Base-by-base conservation (phyloP, 2,329 filamentous ascomycete genomes). In the Cladophialophora chaetospira region DNA sequence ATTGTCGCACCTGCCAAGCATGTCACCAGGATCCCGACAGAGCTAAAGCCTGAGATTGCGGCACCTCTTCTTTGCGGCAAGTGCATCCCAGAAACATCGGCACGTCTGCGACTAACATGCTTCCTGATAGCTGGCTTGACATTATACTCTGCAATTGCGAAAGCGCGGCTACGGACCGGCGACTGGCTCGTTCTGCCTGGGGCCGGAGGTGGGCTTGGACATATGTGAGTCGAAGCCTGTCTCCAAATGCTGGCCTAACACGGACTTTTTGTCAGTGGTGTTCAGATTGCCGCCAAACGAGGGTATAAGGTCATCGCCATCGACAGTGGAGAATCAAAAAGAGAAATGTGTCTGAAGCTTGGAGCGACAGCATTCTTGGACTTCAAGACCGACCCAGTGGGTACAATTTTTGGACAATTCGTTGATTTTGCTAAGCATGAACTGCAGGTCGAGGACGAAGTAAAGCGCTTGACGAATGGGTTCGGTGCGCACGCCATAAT, bases 401-500 rank as follows among this genome's bases (percentile, higher is more conserved):
- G 53, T 43, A 33, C 17, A n/a, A 11, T 17, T 29, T 21, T 26
- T 50, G 5, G 13, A 15, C 33, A n/a, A 8, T 8, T n/a, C n/a
- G n/a, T n/a, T n/a, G n/a, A n/a, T n/a, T n/a, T n/a, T n/a, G n/a
- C n/a, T n/a, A n/a, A n/a, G n/a, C n/a, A n/a, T n/a, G n/a, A n/a
- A n/a, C n/a, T n/a, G 6, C 28, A 57, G 53, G 33, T 56, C 21
- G 72, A 76, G 11, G 63, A 70, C 15, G 69, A 69, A 23, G 75
- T 77, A 4, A 73, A 70, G 53, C 64, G 66, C 0, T 57, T 75
- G 25, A 78, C 76, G 1, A 69, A 67, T 2, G 71, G 73, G 19
- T 1, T 69, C 33, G 77, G 77, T 15, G 77, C 74, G 0, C 75
- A 79, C 58, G 77, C 72, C 6, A 69, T 77, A 2, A 77, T 79